Conservation (phyloP, 495 filamentous ascomycete genomes). For the Glarea lozoyensis region DNA sequence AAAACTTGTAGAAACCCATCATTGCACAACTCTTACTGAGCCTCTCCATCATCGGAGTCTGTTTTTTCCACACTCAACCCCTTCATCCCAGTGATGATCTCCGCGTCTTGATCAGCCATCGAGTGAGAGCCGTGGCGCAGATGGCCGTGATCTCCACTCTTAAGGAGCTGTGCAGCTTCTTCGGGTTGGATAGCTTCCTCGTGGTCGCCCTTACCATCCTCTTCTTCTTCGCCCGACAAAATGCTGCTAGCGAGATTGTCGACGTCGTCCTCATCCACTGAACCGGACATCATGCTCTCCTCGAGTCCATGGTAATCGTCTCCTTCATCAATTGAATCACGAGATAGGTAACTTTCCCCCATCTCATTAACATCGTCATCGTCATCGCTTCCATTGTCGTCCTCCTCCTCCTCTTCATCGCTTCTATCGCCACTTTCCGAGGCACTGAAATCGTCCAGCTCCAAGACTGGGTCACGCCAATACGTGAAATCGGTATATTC, state of each 20-base stretch:
- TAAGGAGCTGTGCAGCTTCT: conserved; percentile 15
- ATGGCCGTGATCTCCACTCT: not conserved
- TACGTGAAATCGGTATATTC: conserved; percentile 86
- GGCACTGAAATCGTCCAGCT: conserved; percentile 69
- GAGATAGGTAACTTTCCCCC: conserved; percentile 53
- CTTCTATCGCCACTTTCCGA: conserved; percentile 57
- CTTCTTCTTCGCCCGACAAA: conserved; percentile 31
- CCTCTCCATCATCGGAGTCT: conserved; percentile 11
- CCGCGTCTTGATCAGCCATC: conserved; percentile 31
- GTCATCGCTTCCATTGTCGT: conserved; percentile 31
- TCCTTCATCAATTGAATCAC: conserved; percentile 34
- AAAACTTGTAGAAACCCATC: too few species aligned
- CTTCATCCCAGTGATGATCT: conserved; percentile 41
- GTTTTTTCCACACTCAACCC: conserved; percentile 10
- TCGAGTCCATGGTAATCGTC: conserved; percentile 23
- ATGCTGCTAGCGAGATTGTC: conserved; percentile 19
- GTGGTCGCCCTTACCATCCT: conserved; percentile 16
- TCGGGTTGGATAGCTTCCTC: conserved; percentile 17
- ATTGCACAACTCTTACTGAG: too few species aligned
- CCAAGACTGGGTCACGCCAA: conserved; percentile 68
- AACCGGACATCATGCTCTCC: conserved; percentile 27
- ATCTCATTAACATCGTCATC: conserved; percentile 39
- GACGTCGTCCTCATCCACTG: conserved; percentile 27
- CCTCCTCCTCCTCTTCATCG: conserved; percentile 34
- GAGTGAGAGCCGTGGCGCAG: not conserved